Conservation (phyloP, 169 alveolate genomes). For the Besnoitia besnoiti region DNA sequence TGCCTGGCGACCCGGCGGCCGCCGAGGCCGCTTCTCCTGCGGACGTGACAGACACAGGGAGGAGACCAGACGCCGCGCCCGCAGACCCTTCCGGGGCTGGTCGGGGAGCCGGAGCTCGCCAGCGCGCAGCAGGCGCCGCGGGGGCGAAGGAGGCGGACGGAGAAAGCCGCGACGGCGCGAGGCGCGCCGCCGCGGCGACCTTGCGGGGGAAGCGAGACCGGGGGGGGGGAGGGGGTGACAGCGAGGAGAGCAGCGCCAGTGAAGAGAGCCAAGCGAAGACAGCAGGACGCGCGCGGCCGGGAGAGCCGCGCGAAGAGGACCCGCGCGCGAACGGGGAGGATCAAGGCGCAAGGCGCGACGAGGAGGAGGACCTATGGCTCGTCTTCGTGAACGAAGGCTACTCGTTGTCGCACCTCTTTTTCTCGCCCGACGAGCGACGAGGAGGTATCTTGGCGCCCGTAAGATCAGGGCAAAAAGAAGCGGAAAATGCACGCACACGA, state of each 20-base stretch:
- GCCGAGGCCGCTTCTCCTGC: no score
- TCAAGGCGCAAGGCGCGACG: background rate
- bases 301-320: background rate
- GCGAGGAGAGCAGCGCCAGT: background rate
- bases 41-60: no score
- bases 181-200: background rate
- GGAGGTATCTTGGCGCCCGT: conserved; percentile 49
- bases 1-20: background rate
- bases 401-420: conserved; percentile 50
- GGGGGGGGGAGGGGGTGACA: no score
- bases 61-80: background rate
- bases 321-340: background rate
- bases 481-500: conserved; percentile 8
- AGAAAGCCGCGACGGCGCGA: background rate
- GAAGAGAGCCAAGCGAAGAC: background rate
- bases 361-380: conserved; percentile 35
- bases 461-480: background rate
- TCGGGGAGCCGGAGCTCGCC: background rate
- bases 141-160: background rate
- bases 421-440: conserved; percentile 34
- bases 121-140: no score
- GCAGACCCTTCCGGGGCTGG: conserved; percentile 1
- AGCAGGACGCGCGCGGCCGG: no score
- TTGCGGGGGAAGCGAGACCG: no score
- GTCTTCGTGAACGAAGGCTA: conserved; percentile 51